A percentile compares a stretch with the other conserved stretches of the same genome.
These are phyloP conservation scores for Salix caprea DNA, from an alignment of 345 rosid species.

Conservation along the genomic window DNA sequence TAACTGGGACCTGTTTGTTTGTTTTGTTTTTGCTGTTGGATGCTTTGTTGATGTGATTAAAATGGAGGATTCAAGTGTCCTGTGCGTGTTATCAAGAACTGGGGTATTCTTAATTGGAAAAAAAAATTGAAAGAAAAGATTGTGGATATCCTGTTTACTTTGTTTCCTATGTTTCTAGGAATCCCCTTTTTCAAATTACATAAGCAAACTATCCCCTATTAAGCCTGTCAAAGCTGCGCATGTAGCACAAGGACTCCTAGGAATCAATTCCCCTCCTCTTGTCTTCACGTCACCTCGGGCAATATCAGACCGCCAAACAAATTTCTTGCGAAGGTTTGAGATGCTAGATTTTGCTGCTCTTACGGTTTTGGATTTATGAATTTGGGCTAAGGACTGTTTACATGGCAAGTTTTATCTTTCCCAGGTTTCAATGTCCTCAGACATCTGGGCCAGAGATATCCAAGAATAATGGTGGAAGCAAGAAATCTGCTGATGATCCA, in stretches of 20 bases:
- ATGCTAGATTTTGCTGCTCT: constrained; percentile 1
- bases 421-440: constrained; percentile 31
- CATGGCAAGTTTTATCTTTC: constrained; percentile 4
- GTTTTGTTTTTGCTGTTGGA: background rate
- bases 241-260: constrained; percentile 29
- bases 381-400: constrained; percentile 5
- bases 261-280: constrained; percentile 46
- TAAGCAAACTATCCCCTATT: constrained; percentile 40
- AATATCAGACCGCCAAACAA: constrained; percentile 19
- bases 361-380: background rate
- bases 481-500: constrained; percentile 1
- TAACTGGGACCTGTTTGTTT: background rate
- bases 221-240: constrained; percentile 22
- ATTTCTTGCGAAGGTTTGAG: constrained; percentile 36
- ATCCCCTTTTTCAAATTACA: constrained; percentile 38
- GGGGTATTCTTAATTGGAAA: background rate
- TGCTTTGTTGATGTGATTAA: background rate
- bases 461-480: constrained; percentile 11
- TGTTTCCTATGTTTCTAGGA: constrained; percentile 33
- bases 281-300: constrained; percentile 43
- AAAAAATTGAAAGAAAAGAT: background rate
- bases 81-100: background rate
- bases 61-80: background rate
- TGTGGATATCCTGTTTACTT: constrained; percentile 1
- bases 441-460: constrained; percentile 14